Evolutionary conservation across 352 stramenopile genomes (phyloP), one percentile per base, ranked within the genome.

Genomic region (Phytophthora palmivora): DNA sequence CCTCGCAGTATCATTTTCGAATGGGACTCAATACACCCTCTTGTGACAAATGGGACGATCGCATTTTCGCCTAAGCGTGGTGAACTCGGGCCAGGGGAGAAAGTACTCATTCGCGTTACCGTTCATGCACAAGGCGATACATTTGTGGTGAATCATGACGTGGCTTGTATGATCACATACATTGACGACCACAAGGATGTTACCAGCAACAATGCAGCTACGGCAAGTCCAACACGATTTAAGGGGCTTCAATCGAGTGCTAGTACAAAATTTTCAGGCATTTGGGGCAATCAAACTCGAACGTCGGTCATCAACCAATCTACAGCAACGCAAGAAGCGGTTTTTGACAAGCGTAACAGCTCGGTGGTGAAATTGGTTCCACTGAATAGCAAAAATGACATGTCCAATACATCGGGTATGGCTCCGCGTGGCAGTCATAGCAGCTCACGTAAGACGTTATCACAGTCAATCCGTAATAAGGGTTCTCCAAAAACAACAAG

Each of bases 71-170:
- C 87, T 1, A 63, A 66, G 21, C 63, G 58, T 16, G 87, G 87
- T 0, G 70, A 88, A 41, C 61, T 93, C 32, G 43, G 34, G 0
- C 68, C 77, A 22, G 77, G 73, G 4, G 69, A 92, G 28, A 76
- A 89, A 22, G 24, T 49, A 14, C 62, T 93, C 5, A 70, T 93
- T 22, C 79, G 81, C 4, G 72, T 91, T 26, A 82, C 53, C 11
- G 16, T 93, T n/a, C 59, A 55, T 14, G 66, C 79, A 0, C 43
- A 58, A 28, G 56, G 72, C n/a, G 68, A 87, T 21, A 52, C 70
- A 3, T 10, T 91, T 1, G 78, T 93, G 2, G 49, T 95, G 9
- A 86, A 92, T 56, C 82, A 95, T 34, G 68, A 88, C 43, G 59
- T 95, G 28, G 67, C 75, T 18, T 93, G 84, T 33, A 74, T 69